Conservation (phyloP, 2,329 filamentous ascomycete genomes). For the Rosellinia necatrix region DNA sequence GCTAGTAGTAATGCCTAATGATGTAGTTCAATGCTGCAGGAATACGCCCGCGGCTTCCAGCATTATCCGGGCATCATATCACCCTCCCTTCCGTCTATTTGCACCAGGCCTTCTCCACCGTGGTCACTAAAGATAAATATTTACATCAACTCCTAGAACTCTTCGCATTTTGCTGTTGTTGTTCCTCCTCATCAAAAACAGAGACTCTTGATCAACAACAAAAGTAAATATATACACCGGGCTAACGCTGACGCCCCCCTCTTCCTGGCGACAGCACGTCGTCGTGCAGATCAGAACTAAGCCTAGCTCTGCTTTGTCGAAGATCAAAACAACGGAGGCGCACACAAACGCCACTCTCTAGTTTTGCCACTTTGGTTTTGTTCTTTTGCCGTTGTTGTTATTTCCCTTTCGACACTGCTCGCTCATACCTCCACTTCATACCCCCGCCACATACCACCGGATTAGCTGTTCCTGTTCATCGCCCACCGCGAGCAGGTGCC, state of each 20-base stretch:
- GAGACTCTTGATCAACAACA: too few relatives aligned
- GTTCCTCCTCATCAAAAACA: slow-evolving; percentile 2
- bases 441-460: slow-evolving; percentile 21
- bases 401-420: too few relatives aligned
- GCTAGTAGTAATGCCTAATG: slow-evolving; percentile 28
- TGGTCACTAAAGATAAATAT: slow-evolving; percentile 11
- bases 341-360: too few relatives aligned
- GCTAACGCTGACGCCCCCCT: too few relatives aligned
- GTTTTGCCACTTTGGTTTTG: too few relatives aligned
- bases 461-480: too few relatives aligned
- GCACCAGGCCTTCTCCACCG: slow-evolving; percentile 7
- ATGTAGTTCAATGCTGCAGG: slow-evolving; percentile 30
- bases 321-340: too few relatives aligned
- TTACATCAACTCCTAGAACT: not conserved
- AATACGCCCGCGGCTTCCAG: slow-evolving; percentile 4
- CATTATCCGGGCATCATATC: slow-evolving; percentile 28
- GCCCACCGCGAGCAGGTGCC: too few relatives aligned
- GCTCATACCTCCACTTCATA: not conserved
- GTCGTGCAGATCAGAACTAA: too few relatives aligned
- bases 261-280: too few relatives aligned
- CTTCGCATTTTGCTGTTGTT: not conserved
- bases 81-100: slow-evolving; percentile 4
- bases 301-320: too few relatives aligned
- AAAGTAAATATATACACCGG: not conserved
- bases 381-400: too few relatives aligned